Evolutionary conservation across 176 grass and related monocot species (phyloP).

Genomic region (Aechmea fasciata): DNA sequence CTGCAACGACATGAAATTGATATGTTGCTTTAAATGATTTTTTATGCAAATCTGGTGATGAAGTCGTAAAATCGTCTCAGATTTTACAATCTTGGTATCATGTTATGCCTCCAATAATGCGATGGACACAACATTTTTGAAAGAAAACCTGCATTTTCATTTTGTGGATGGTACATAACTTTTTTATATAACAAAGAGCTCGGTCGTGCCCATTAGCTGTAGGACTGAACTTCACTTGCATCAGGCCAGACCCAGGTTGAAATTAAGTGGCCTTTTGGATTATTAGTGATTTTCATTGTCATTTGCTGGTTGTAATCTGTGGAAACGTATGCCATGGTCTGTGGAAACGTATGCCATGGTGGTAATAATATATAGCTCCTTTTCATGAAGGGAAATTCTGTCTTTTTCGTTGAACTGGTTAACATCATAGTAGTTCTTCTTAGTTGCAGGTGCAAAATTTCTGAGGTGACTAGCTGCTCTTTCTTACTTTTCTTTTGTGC

Average conservation of each 20-base stretch:
- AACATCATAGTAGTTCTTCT: neutral
- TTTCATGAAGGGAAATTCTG: no score
- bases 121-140: neutral
- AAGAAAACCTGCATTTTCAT: neutral
- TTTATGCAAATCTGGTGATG: neutral
- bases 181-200: neutral
- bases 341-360: no score
- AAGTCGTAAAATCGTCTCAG: neutral
- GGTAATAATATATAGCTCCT: no score
- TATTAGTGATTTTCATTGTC: neutral
- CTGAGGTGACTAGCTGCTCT: neutral
- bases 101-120: neutral
- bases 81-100: neutral
- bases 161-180: neutral
- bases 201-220: neutral
- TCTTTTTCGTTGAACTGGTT: no score
- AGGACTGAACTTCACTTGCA: neutral
- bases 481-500: slow-evolving; percentile 13
- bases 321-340: no score
- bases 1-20: neutral
- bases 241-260: neutral
- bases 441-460: neutral
- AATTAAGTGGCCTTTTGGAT: neutral
- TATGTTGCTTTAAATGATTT: neutral
- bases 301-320: neutral